Conservation (phyloP, 208 protist genomes). For the Leishmania tropica region DNA sequence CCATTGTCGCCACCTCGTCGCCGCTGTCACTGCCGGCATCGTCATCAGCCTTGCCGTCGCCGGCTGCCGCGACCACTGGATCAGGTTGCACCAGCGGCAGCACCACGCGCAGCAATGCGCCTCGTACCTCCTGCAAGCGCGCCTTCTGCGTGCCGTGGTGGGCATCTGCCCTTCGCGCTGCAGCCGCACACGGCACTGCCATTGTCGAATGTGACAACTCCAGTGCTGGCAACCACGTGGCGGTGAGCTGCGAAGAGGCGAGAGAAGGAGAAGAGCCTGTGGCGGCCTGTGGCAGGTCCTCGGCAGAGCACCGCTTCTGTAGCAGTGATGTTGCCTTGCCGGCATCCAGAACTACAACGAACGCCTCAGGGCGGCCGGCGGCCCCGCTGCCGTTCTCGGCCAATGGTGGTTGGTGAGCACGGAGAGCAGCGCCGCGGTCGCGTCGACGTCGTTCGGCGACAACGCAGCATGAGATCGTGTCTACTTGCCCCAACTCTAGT, state of each 20-base stretch:
- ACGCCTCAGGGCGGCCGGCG: not conserved
- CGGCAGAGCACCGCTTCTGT: not conserved
- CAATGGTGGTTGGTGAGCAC: not conserved
- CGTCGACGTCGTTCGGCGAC: not conserved
- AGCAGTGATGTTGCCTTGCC: slow-evolving; percentile 1
- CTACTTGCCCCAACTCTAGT: not conserved
- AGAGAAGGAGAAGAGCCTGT: not conserved
- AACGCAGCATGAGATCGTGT: slow-evolving; percentile 13
- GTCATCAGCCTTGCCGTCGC: not conserved
- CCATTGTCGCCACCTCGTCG: not conserved
- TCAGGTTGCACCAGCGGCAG: not conserved
- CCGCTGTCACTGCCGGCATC: not conserved
- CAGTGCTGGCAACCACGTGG: not conserved
- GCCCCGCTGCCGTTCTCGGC: not conserved
- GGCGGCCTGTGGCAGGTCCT: not conserved
- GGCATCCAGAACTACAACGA: not conserved
- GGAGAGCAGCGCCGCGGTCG: not conserved
- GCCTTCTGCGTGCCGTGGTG: not conserved
- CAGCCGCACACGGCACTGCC: not conserved
- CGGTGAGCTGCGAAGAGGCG: not conserved
- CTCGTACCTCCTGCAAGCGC: not conserved
- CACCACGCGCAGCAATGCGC: slow-evolving; percentile 1
- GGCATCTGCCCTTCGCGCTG: not conserved
- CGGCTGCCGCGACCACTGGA: not conserved
- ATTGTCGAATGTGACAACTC: not conserved